phyloP scores from a whole-genome alignment of 306 rosid species.

The Corylus americana region DNA sequence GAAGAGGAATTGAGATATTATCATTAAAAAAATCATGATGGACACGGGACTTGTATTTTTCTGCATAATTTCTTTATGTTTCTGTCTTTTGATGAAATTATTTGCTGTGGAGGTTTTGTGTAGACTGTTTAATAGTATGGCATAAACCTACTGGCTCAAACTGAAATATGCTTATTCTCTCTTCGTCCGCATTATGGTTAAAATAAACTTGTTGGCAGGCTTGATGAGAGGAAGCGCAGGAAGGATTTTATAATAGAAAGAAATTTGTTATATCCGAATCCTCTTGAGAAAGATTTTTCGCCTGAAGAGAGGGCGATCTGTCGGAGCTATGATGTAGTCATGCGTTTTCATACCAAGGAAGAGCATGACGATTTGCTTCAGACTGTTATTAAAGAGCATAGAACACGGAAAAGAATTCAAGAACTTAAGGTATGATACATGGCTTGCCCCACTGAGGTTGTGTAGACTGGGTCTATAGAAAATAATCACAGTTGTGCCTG shows the following conservation, averaged over 20 bases:
- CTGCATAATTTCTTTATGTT: not conserved
- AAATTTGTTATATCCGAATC: conserved; percentile 69
- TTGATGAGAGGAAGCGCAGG: conserved; percentile 90
- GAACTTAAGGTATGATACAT: conserved; percentile 78
- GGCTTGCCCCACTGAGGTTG: not conserved
- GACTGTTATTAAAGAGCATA: conserved; percentile 62
- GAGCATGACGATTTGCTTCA: conserved; percentile 74
- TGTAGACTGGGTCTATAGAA: not conserved
- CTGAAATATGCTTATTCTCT: not conserved
- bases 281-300: conserved; percentile 73
- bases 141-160: not conserved
- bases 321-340: conserved; percentile 70
- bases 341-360: conserved; percentile 89
- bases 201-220: conserved; percentile 52
- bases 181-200: conserved; percentile 17
- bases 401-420: conserved; percentile 64
- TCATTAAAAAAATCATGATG: not conserved
- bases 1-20: not conserved
- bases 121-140: not conserved
- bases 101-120: not conserved
- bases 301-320: conserved; percentile 79
- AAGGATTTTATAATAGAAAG: conserved; percentile 89
- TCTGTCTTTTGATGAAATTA: not conserved
- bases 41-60: not conserved
- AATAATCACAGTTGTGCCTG: not conserved